Base-by-base conservation (phyloP, 1,139 yeast species). In the Kodamaea ohmeri region DNA sequence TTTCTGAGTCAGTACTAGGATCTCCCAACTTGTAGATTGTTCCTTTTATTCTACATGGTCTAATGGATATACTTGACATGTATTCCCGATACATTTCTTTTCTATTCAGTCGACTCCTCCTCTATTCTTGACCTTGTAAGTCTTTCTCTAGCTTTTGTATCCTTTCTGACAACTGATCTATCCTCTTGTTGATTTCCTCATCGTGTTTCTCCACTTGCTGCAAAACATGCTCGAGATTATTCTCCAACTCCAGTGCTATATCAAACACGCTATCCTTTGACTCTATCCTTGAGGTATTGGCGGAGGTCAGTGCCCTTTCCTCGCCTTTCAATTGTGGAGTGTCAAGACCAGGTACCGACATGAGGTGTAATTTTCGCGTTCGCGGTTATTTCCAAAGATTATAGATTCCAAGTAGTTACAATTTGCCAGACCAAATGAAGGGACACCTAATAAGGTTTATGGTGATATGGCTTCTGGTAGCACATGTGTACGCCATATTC, bases 181-280 rank as follows among this genome's bases (percentile, higher is more conserved):
- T 48, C 38, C 61, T 56, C 8, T 48, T 46, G 17, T 52, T 53
- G 6, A 67, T 49, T 19, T 63, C 71, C 9, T 43, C 43, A 34
- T 69, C 68, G 27, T 61, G 58, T 26, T 51, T 47, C 1, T 61
- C 63, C 4, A 66, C 40, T 19, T 43, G 29, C 5, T 47, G 46
- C 15, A 67, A 52, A 6, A 76, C 52, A 4, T 56, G 58, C 25
- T 63, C 55, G 15, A 77, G 47, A 34, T 65, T 60, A 8, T 54
- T 54, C 46, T 77, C 80, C 17, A 79, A 66, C 16, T 65, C 72
- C 39, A 67, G 68, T 0, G 80, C 76, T 14, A 78, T 60, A 35
- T 78, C 83, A 44, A 75, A 71, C 2, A 76, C 69, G 2, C 80
- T 69, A 2, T 60, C 57, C 19, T 56, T 49, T 21, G 27, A 4